Percentiles rank a stretch among this genome's conserved stretches.
Evolutionary conservation across 352 stramenopile species (phyloP).

Genomic region (Globisporangium parvum): DNA sequence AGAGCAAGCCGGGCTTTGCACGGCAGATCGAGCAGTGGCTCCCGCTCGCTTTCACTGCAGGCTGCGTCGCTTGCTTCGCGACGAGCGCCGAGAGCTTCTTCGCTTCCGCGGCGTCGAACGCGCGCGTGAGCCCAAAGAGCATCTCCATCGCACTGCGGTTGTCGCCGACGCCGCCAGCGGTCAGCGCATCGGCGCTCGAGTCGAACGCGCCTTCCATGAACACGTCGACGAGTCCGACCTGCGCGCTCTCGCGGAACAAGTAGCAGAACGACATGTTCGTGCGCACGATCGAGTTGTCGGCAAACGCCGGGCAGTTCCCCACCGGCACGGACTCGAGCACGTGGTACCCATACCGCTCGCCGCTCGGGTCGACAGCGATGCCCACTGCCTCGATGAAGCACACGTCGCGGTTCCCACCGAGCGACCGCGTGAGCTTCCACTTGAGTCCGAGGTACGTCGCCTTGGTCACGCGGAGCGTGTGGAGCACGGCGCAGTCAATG

Average conservation of each 20-base stretch:
- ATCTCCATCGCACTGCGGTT: conserved; percentile 64
- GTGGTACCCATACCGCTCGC: conserved; percentile 55
- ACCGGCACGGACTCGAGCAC: conserved; percentile 60
- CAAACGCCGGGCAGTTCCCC: conserved; percentile 54
- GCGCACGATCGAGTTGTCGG: conserved; percentile 72
- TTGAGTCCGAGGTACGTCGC: conserved; percentile 65
- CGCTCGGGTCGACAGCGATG: conserved; percentile 30
- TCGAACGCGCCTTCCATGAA: conserved; percentile 72
- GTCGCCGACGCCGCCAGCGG: conserved; percentile 60
- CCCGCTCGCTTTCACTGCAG: conserved; percentile 27
- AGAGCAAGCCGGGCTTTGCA: conserved; percentile 46
- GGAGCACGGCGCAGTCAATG: conserved; percentile 57
- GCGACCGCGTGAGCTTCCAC: conserved; percentile 62
- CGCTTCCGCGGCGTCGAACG: conserved; percentile 39
- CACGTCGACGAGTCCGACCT: conserved; percentile 51
- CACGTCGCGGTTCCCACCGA: conserved; percentile 68
- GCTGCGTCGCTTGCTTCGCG: conserved; percentile 27
- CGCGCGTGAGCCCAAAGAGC: conserved; percentile 43
- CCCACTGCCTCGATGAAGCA: conserved; percentile 30
- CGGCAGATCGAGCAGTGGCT: conserved; percentile 60
- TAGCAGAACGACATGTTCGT: conserved; percentile 67
- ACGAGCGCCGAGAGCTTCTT: conserved; percentile 72
- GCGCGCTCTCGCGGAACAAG: conserved; percentile 51
- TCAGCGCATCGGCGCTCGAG: conserved; percentile 50
- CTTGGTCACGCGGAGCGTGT: conserved; percentile 44